phyloP scores from a whole-genome alignment of 1,139 yeast species.

The Eremothecium coryli region DNA sequence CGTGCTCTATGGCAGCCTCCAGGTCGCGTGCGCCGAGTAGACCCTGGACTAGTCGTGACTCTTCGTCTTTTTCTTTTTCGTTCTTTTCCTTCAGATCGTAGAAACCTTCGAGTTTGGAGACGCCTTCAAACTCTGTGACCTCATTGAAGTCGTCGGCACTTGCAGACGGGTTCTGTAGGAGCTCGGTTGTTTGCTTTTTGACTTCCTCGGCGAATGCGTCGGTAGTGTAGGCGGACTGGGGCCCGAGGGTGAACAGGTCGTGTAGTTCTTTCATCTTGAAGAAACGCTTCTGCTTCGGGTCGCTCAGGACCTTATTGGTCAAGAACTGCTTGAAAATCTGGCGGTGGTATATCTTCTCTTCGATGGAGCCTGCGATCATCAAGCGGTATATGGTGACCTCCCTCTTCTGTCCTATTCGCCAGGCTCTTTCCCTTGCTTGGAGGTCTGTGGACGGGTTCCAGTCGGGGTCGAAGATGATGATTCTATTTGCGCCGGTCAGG shows the following conservation, averaged over 20 bases:
- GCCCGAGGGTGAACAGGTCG: constrained; percentile 80
- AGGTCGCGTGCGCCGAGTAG: constrained; percentile 58
- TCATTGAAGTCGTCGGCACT: constrained; percentile 49
- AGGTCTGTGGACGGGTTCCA: constrained; percentile 98
- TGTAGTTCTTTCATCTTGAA: constrained; percentile 88
- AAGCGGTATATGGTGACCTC: constrained; percentile 89
- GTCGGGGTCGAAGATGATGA: constrained; percentile 91
- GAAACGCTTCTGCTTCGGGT: constrained; percentile 88
- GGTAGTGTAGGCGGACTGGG: constrained; percentile 47
- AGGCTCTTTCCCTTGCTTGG: constrained; percentile 94
- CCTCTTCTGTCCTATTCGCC: constrained; percentile 92
- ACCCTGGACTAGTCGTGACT: constrained; percentile 64
- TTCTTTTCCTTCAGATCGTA: constrained; percentile 44
- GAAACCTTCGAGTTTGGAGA: constrained; percentile 37
- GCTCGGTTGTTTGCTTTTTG: constrained; percentile 26
- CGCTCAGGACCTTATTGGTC: constrained; percentile 87
- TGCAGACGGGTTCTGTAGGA: constrained; percentile 24
- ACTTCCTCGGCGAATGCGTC: constrained; percentile 26
- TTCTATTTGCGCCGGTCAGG: constrained; percentile 90
- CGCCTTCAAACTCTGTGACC: constrained; percentile 43
- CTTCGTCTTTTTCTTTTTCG: constrained; percentile 37
- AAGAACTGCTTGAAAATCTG: constrained; percentile 92
- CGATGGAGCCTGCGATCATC: constrained; percentile 93
- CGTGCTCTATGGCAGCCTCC: constrained; percentile 55
- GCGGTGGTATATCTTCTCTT: constrained; percentile 91